These are phyloP conservation scores for Heterobasidion occidentale DNA, from an alignment of 1,284 basidiomycete species.

Conservation along the genomic window DNA sequence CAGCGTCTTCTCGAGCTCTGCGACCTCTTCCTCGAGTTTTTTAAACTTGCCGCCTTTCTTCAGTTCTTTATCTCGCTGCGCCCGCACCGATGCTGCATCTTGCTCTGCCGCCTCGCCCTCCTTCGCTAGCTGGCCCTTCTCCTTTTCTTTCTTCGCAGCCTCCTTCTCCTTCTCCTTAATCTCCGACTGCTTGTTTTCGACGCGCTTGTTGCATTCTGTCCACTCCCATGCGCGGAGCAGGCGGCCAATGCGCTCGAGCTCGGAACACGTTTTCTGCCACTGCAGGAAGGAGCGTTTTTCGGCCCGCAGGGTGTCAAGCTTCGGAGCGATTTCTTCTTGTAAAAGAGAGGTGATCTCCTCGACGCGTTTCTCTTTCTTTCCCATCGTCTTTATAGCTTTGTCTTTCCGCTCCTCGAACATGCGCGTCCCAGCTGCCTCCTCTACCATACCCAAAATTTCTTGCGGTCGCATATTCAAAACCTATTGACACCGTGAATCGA, in stretches of 20 bases:
- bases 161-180: conserved; percentile 41
- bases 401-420: conserved; percentile 99
- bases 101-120: conserved; percentile 47
- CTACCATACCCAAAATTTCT: conserved; percentile 98
- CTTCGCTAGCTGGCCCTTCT: conserved; percentile 40
- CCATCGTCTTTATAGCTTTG: conserved; percentile 95
- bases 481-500: conserved; percentile 23
- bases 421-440: conserved; percentile 96
- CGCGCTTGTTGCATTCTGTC: conserved; percentile 47
- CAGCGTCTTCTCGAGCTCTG: conserved; percentile 73
- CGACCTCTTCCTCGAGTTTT: conserved; percentile 70
- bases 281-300: conserved; percentile 90
- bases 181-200: conserved; percentile 43
- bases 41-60: conserved; percentile 73
- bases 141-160: conserved; percentile 39
- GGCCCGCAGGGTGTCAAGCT: conserved; percentile 83
- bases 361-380: conserved; percentile 96
- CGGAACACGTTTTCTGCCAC: conserved; percentile 85
- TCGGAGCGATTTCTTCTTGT: conserved; percentile 90
- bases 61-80: conserved; percentile 58
- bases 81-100: conserved; percentile 48
- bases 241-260: conserved; percentile 86
- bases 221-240: conserved; percentile 89
- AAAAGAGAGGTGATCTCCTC: conserved; percentile 82
- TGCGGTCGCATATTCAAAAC: conserved; percentile 98